Base-by-base conservation (phyloP, 148 eudicot genomes). In the Vaccinium corymbosum region DNA sequence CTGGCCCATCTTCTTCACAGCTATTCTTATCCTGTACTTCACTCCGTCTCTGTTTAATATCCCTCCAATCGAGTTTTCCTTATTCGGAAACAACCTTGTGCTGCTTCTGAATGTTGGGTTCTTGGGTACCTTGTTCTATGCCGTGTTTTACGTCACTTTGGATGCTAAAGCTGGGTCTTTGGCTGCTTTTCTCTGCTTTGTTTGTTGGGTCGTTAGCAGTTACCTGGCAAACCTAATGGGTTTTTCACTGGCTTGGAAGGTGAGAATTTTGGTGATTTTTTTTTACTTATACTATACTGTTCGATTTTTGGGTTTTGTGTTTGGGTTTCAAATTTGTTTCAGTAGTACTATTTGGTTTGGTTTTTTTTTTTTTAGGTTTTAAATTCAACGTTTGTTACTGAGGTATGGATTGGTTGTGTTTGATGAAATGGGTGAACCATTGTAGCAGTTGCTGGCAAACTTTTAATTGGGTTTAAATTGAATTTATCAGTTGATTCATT, bases 211-310 rank as follows among this genome's bases (percentile, higher is more conserved):
- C 77, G 89, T 86, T 14, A 88, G 91, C 80, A 86, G 87, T 85
- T 82, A 75, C 66, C 82, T 84, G 79, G 87, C 89, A 9, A 49
- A 19, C 13, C 70, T 14, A 38, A 86, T 92, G 51, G 94, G 92
- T 13, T 89, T 68, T 32, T 89, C 92, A 64, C 20, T 89, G 14
- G 88, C 91, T 89, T 90, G 94, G 93, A 92, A 89, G 91, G 94
- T 91, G 79, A 74, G 81, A 83, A 66, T 61, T 83, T 80, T 61
- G 12, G 1, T 29, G 4, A 7, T 15, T 5, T 48, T 53, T 53
- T 75, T 51, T 16, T 15, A 49, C 22, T 82, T 83, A 52, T 29
- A 3, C 51, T 55, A 32, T 35, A 32, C 6, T 11, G 13, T 22
- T 66, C 5, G 11, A 5, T 70, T 25, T 29, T 57, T 22, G 32